Conservation (phyloP, 352 stramenopile genomes). For the Thalassiosira mediterranea region DNA sequence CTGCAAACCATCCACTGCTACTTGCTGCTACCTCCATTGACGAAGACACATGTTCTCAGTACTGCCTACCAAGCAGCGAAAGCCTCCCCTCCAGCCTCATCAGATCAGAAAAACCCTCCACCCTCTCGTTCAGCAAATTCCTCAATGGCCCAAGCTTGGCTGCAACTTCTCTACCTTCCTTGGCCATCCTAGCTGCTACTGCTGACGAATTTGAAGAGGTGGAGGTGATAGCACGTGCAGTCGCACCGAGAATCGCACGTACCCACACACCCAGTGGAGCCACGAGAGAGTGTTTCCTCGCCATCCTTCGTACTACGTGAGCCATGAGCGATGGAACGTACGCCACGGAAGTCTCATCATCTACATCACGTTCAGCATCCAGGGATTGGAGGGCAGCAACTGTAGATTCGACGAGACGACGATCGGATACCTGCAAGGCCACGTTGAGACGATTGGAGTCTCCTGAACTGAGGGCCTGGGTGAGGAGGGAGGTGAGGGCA, state of each 20-base stretch:
- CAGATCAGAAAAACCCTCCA: conserved; percentile 77
- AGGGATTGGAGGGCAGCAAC: conserved; percentile 52
- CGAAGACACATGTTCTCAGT: no score
- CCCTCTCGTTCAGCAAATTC: conserved; percentile 78
- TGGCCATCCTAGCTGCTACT: conserved; percentile 30
- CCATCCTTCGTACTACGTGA: conserved; percentile 71
- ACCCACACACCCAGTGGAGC: conserved; percentile 67
- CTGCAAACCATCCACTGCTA: no score
- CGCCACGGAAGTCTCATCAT: not conserved
- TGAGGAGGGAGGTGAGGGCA: conserved; percentile 68
- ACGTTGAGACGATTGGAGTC: conserved; percentile 73
- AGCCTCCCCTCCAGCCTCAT: conserved; percentile 75
- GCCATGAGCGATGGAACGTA: conserved; percentile 61
- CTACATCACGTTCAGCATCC: conserved; percentile 45
- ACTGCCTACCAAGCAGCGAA: conserved; percentile 54
- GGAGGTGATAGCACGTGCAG: conserved; percentile 8
- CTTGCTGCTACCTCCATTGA: no score
- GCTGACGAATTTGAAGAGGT: not conserved
- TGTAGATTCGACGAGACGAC: conserved; percentile 46
- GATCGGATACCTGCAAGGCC: conserved; percentile 66
- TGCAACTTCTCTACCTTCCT: conserved; percentile 45
- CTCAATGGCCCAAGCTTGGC: conserved; percentile 62
- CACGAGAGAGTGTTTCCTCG: conserved; percentile 62
- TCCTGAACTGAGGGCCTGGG: conserved; percentile 71
- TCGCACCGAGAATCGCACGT: conserved; percentile 55